Base-by-base conservation (phyloP, 164 flowering plant species). In the Litsea cubeba region DNA sequence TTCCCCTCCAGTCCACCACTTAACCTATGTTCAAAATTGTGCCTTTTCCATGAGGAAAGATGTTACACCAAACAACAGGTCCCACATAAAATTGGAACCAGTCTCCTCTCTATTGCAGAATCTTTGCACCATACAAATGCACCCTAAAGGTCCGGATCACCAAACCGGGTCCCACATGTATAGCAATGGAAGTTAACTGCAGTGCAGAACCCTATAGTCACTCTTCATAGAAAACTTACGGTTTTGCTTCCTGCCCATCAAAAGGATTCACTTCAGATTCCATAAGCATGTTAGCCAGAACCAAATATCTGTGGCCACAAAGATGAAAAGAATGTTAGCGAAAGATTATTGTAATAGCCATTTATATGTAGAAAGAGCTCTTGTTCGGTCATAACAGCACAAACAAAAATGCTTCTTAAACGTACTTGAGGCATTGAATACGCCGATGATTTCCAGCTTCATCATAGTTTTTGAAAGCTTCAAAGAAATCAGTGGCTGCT, bases 391-490 rank as follows among this genome's bases (percentile, higher is more conserved):
- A 65, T 40, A 12, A 65, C 28, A 8, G 28, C 14, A 63, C 3
- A 63, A 63, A 11, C 25, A 24, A 30, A 66, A 30, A 30, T 25
- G 69, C 6, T 66, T 30, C 46, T 15, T 28, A 30, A 30, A 10
- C 91, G 79, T 89, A 95, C 99, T 95, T 95, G 62, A 95, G 80
- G 80, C 98, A 95, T 73, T 93, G 99, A 65, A 95, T 95, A 50
- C 99, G 94, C 76, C 98, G 82, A 49, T 93, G 98, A 77, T 91
- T 95, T 76, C 99, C 99, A 80, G 99, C 99, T 83, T 95, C 99
- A 84, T 95, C 99, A 79, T 93, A 95, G 78, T 93, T 95, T 85
- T 91, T 95, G 78, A 95, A 93, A 72, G 99, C 98, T 84, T 95
- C 99, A 89, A 95, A 93, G 79, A 95, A 95, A 79, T 93, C 98